A percentile compares a stretch with the other conserved stretches of the same genome.
Conservation (phyloP, 805 yeast genomes). For the Wickerhamiella nectarea region DNA sequence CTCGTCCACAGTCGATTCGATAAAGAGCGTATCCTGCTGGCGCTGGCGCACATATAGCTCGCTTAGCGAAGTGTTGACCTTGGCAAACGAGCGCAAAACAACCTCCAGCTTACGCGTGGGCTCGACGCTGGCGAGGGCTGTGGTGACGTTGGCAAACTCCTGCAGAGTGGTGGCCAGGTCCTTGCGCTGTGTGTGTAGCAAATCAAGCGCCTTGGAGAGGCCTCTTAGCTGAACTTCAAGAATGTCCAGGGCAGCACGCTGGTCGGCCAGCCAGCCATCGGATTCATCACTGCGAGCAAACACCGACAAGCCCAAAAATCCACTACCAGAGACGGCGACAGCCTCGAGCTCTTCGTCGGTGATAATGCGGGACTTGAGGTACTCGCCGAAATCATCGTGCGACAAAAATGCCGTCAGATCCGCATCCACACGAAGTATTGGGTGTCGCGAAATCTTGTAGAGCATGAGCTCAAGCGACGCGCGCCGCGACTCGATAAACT, state of each 20-base stretch:
- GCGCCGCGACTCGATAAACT: constrained; percentile 76
- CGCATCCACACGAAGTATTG: constrained; percentile 47
- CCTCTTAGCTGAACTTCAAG: constrained; percentile 61
- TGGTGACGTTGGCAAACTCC: constrained; percentile 46
- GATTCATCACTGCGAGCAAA: constrained; percentile 61
- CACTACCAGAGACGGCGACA: constrained; percentile 30
- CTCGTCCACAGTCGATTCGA: constrained; percentile 81
- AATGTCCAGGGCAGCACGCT: constrained; percentile 52
- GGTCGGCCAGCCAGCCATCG: constrained; percentile 62
- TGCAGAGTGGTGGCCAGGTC: constrained; percentile 57
- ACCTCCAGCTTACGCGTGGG: constrained; percentile 51
- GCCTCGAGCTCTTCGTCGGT: constrained; percentile 38
- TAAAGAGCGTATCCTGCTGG: constrained; percentile 70
- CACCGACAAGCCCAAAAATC: constrained; percentile 51
- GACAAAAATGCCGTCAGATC: constrained; percentile 71
- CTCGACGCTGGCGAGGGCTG: constrained; percentile 58
- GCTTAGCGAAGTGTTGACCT: constrained; percentile 53
- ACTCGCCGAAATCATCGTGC: constrained; percentile 52
- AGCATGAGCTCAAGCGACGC: constrained; percentile 80
- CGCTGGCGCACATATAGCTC: constrained; percentile 67
- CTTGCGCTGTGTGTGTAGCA: constrained; percentile 58
- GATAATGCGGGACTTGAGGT: constrained; percentile 36
- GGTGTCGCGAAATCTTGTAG: constrained; percentile 45
- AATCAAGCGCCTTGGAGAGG: constrained; percentile 56
- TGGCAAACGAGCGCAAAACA: constrained; percentile 57